Percentiles rank a stretch among this genome's conserved stretches.
Conservation (phyloP, 768 basidiomycete genomes). For the Suillus occidentalis region DNA sequence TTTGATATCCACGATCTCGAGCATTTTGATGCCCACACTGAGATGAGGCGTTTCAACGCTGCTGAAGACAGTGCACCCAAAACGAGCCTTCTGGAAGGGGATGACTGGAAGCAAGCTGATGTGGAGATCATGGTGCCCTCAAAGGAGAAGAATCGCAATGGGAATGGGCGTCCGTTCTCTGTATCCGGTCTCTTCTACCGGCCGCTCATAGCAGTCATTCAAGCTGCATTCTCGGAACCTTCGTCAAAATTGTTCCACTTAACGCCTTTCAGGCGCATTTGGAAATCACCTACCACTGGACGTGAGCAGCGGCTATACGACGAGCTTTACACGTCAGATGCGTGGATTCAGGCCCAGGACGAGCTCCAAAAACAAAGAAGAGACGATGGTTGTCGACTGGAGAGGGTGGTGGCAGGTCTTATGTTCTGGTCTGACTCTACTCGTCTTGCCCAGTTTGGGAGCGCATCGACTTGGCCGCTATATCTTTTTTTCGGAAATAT, state of each 20-base stretch:
- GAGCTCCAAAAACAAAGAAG: slow-evolving; percentile 25
- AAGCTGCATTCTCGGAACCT: slow-evolving; percentile 17
- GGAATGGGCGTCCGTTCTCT: not conserved
- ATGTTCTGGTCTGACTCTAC: slow-evolving; percentile 8
- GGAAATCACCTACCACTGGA: slow-evolving; percentile 5
- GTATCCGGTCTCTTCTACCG: slow-evolving; percentile 27
- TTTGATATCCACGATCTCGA: slow-evolving; percentile 17
- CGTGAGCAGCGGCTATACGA: slow-evolving; percentile 18
- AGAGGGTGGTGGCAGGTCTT: slow-evolving; percentile 8
- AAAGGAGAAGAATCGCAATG: not conserved
- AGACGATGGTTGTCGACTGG: slow-evolving; percentile 21
- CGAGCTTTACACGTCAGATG: slow-evolving; percentile 36
- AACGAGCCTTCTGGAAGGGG: not conserved
- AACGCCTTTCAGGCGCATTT: slow-evolving; percentile 30
- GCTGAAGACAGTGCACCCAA: too few relatives aligned
- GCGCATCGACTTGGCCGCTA: slow-evolving; percentile 38
- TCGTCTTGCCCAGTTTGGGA: slow-evolving; percentile 29
- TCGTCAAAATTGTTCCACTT: slow-evolving; percentile 25
- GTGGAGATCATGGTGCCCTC: slow-evolving; percentile 5
- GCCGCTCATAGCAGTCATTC: slow-evolving; percentile 19
- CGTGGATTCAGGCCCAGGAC: slow-evolving; percentile 30
- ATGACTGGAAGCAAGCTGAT: not conserved
- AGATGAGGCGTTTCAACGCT: not conserved
- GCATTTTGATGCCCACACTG: not conserved
- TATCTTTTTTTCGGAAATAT: slow-evolving; percentile 41